Conservation (phyloP, 2,329 filamentous ascomycete species). For the Colletotrichum sp. region DNA sequence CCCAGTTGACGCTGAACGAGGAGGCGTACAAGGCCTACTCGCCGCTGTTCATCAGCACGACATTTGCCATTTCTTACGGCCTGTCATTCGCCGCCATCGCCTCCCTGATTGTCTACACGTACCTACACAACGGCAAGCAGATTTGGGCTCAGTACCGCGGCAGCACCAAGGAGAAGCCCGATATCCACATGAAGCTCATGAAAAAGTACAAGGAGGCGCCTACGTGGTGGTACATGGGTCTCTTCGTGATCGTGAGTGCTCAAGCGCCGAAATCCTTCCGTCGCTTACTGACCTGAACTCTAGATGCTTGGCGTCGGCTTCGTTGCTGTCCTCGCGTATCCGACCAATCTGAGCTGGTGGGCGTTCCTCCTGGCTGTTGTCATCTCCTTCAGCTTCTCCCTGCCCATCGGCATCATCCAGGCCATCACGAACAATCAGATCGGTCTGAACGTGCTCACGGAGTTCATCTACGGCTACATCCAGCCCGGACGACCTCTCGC, state of each 20-base stretch:
- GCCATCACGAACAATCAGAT: conserved; percentile 75
- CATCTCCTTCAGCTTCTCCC: conserved; percentile 67
- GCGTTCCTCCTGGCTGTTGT: conserved; percentile 70
- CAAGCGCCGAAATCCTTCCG: not conserved
- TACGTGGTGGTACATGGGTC: conserved; percentile 66
- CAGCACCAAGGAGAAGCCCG: conserved; percentile 64
- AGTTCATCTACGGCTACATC: conserved; percentile 78
- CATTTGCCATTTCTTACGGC: conserved; percentile 73
- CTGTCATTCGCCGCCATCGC: conserved; percentile 76
- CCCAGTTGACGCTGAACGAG: conserved; percentile 66
- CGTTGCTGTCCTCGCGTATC: conserved; percentile 61
- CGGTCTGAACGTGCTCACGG: conserved; percentile 75
- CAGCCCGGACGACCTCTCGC: conserved; percentile 74
- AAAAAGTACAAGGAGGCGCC: conserved; percentile 66
- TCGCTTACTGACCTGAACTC: not conserved
- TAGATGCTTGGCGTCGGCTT: conserved; percentile 61
- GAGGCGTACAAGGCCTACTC: conserved; percentile 71
- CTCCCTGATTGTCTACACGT: conserved; percentile 71
- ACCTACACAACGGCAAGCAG: conserved; percentile 69
- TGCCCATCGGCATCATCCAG: conserved; percentile 74
- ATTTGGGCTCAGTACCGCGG: conserved; percentile 68
- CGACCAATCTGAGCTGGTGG: conserved; percentile 76
- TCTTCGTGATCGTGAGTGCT: conserved; percentile 58
- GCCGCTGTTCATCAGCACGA: conserved; percentile 73
- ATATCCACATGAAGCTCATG: conserved; percentile 71